phyloP scores from a whole-genome alignment of 768 basidiomycete species.

The Leccinum uliginosum region DNA sequence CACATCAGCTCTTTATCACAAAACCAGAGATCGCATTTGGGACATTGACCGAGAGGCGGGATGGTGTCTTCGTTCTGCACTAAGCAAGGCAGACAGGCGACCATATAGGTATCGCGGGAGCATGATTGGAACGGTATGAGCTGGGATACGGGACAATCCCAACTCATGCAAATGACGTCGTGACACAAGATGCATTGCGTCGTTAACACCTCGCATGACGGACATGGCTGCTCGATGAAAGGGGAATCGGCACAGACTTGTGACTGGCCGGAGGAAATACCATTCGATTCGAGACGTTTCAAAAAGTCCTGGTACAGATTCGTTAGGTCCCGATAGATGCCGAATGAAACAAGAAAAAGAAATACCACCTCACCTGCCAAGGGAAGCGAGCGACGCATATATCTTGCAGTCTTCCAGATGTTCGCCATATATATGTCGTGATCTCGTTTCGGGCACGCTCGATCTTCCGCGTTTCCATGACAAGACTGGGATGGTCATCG shows the following conservation, averaged over 20 bases:
- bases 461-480: slow-evolving; percentile 17
- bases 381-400: too few relatives aligned
- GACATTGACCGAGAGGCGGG: slow-evolving; percentile 17
- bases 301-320: slow-evolving; percentile 14
- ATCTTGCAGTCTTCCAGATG: too few relatives aligned
- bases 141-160: slow-evolving; percentile 14
- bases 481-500: slow-evolving; percentile 11
- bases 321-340: background rate
- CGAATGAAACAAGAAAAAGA: too few relatives aligned
- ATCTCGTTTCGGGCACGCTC: background rate
- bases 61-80: background rate
- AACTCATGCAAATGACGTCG: slow-evolving; percentile 15
- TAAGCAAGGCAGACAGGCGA: slow-evolving; percentile 10
- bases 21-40: slow-evolving; percentile 19
- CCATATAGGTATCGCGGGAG: slow-evolving; percentile 3
- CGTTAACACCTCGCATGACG: slow-evolving; percentile 7
- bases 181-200: slow-evolving; percentile 9
- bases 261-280: background rate
- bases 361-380: background rate
- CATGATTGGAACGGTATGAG: slow-evolving; percentile 17
- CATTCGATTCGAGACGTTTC: slow-evolving; percentile 12
- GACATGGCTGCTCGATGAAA: slow-evolving; percentile 4
- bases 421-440: accelerated
- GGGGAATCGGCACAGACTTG: background rate
- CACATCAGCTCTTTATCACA: slow-evolving; percentile 15